Base-by-base conservation (phyloP, 1,284 basidiomycete species). In the Singerocomus rubriflavus region DNA sequence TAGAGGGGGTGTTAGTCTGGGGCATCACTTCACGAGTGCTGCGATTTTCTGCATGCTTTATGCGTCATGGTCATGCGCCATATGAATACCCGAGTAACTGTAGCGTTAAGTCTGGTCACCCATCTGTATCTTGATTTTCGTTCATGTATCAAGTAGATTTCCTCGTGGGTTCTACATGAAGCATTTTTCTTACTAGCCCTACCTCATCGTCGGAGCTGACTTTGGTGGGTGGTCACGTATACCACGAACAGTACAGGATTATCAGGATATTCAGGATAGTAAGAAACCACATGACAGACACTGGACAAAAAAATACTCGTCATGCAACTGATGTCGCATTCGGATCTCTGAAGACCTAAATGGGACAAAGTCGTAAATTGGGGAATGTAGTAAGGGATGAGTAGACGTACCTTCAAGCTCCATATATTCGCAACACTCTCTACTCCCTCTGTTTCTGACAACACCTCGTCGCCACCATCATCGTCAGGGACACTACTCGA, bases 271-370 rank as follows among this genome's bases (percentile, higher is more conserved):
- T 48, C 44, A 44, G 13, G 42, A 52, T 51, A 54, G 40, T 50
- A 50, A 53, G 48, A 27, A 42, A 31, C 37, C 43, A 53, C 48
- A 46, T 53, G 54, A 58, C 48, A 59, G 30, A 51, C 46, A 44
- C 45, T 48, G 51, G 48, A 53, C 52, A 55, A 48, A 51, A 63
- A 57, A 43, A 52, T 58, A 57, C 29, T 50, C 43, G 54, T 72
- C 48, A 85, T 55, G 81, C 80, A 33, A 77, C 69, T 41, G 75
- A 75, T 14, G 76, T 74, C 14, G 82, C 85, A 54, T 78, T 73
- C 10, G 87, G 84, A 66, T 91, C 88, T 47, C 84, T 78, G 65
- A 78, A 90, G 45, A 90, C 81, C 86, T 89, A 45, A 45, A 26
- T 39, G 35, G 48, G 49, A 35, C 29, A 42, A 48, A 52, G 37